Conservation (phyloP, 768 basidiomycete genomes). For the Xerocomus spinulosus region DNA sequence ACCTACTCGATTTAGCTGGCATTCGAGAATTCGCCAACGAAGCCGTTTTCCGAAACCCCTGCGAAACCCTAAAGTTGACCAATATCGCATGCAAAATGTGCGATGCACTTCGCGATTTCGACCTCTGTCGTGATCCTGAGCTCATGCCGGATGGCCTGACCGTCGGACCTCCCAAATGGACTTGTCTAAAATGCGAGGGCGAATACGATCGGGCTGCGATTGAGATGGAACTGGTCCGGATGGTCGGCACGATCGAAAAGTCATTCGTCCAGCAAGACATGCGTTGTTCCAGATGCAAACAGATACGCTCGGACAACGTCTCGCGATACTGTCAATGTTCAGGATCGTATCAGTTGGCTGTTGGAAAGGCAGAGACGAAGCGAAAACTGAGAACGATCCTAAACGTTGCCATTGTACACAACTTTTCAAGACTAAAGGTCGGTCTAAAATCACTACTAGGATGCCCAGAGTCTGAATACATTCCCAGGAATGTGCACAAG, state of each 20-base stretch:
- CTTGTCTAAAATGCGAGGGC: constrained; percentile 66
- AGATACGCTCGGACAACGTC: constrained; percentile 86
- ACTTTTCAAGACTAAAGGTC: constrained; percentile 64
- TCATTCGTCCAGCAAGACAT: constrained; percentile 87
- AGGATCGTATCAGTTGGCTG: constrained; percentile 69
- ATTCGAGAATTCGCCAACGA: constrained; percentile 84
- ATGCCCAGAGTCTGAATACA: neutral
- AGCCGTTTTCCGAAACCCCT: constrained; percentile 87
- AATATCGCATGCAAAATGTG: constrained; percentile 88
- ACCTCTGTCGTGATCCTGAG: constrained; percentile 90
- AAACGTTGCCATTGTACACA: constrained; percentile 76
- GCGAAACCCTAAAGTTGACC: constrained; percentile 77
- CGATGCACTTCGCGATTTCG: constrained; percentile 83
- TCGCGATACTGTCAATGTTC: constrained; percentile 85
- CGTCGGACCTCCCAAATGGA: constrained; percentile 55
- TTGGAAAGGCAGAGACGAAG: constrained; percentile 68
- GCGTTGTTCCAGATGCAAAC: constrained; percentile 82
- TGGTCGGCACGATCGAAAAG: constrained; percentile 65
- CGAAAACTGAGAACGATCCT: constrained; percentile 75
- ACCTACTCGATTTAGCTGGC: constrained; percentile 80
- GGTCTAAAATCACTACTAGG: constrained; percentile 9
- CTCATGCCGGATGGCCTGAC: constrained; percentile 57
- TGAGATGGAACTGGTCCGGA: constrained; percentile 79
- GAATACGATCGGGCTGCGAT: constrained; percentile 89
- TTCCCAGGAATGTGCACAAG: constrained; percentile 38